These are phyloP conservation scores for Rubia occidens DNA, from an alignment of 305 asterid species.

Conservation along the genomic window DNA sequence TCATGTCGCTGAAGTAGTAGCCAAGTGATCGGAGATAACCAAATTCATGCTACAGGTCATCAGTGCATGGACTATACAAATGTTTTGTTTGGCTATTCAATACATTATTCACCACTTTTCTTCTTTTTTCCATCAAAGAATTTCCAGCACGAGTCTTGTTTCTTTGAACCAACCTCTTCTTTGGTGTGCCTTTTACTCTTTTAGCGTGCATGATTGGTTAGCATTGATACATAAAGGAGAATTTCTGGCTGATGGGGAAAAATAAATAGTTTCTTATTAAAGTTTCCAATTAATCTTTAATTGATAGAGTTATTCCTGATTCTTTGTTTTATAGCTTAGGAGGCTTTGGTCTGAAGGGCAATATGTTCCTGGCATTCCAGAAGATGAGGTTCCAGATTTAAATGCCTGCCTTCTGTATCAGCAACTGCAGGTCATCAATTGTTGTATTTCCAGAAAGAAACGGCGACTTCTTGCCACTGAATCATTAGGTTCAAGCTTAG, in stretches of 20 bases:
- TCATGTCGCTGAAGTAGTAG: background rate
- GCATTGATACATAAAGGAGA: background rate
- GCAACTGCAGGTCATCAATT: conserved; percentile 93
- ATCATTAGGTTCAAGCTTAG: conserved; percentile 53
- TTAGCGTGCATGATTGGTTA: background rate
- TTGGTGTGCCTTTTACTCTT: background rate
- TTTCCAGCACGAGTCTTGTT: background rate
- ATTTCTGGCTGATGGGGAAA: background rate
- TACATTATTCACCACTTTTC: background rate
- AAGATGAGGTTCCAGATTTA: conserved; percentile 75
- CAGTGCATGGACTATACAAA: background rate
- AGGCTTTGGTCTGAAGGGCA: conserved; percentile 89
- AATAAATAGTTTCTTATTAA: background rate
- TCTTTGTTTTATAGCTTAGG: conserved; percentile 55
- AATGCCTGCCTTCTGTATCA: conserved; percentile 88
- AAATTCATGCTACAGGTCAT: background rate
- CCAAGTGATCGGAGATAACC: background rate
- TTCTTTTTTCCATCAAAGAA: background rate
- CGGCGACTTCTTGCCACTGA: conserved; percentile 66
- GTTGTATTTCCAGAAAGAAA: conserved; percentile 84
- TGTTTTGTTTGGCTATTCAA: background rate
- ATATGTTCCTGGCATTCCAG: conserved; percentile 84
- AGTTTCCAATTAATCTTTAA: conserved; percentile 1
- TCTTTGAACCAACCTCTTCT: background rate
- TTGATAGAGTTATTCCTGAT: conserved; percentile 17